Evolutionary conservation across 2,329 filamentous ascomycete species (phyloP).

Genomic region (Claviceps fusiformis): DNA sequence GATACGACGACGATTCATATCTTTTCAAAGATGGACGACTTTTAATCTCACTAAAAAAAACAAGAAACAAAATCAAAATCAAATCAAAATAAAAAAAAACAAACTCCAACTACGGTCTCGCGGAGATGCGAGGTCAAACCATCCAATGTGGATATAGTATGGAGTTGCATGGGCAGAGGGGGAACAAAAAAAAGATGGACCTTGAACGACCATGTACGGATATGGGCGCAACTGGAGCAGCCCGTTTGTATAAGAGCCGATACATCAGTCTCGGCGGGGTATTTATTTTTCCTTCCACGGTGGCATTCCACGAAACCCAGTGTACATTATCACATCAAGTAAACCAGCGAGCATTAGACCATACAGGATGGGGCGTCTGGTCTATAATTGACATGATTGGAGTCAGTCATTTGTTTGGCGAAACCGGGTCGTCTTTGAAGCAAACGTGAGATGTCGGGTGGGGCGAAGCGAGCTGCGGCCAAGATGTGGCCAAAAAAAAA

Average conservation of each 20-base stretch:
- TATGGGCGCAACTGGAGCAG: background rate
- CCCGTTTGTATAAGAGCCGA: slow-evolving; percentile 19
- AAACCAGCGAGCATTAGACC: slow-evolving; percentile 32
- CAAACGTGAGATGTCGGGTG: background rate
- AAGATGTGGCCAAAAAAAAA: no score
- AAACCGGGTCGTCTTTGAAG: background rate
- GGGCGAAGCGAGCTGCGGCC: background rate
- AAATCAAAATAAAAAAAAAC: no score
- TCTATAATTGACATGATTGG: slow-evolving; percentile 15
- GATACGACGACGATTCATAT: slow-evolving; percentile 29
- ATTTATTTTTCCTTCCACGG: slow-evolving; percentile 4
- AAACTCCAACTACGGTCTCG: background rate
- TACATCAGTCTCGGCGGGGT: slow-evolving; percentile 13
- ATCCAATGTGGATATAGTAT: background rate
- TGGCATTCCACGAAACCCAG: slow-evolving; percentile 26
- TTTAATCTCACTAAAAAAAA: no score
- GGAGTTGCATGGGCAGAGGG: background rate
- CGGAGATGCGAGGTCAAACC: slow-evolving; percentile 7
- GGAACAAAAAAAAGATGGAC: slow-evolving; percentile 7
- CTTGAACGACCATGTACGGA: slow-evolving; percentile 2
- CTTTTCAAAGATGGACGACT: slow-evolving; percentile 13
- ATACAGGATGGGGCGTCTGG: slow-evolving; percentile 22
- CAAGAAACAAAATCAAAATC: no score
- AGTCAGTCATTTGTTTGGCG: background rate
- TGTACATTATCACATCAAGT: slow-evolving; percentile 39